Base-by-base conservation (phyloP, 2,329 filamentous ascomycete genomes). In the Phaeosphaeria sp. region DNA sequence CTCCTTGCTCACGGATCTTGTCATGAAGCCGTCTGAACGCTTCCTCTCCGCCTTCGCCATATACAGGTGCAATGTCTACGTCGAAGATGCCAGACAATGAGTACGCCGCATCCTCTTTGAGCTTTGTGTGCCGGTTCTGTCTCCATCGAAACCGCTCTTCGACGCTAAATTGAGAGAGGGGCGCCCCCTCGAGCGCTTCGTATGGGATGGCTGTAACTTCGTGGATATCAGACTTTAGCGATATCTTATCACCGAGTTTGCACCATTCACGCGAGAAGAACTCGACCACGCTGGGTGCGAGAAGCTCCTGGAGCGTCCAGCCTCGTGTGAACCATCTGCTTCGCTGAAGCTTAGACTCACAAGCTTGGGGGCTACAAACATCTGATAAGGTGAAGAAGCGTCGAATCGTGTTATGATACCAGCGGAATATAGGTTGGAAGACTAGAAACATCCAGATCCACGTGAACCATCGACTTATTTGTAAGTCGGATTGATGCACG, bases 21-120 rank as follows among this genome's bases (percentile, higher is more conserved):
- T 58, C 45, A 11, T 56, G 17, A 27, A 67, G 61, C 17, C 61
- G 59, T 22, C 44, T 44, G 30, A 60, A 55, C 20, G 64, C 64
- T 42, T 25, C 54, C 17, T 39, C 50, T 21, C 6, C 15, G n/a
- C 49, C 52, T 39, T 61, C 55, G n/a, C 55, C 51, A 51, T 61
- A 55, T 2, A 3, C 20, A 0, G n/a, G 57, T 3, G 49, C 0
- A 8, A 63, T 13, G 0, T 58, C 21, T 1, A 63, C 53, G 30
- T 55, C 53, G 27, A 65, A 53, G 18, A 67, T 50, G 3, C 56
- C 49, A 8, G 36, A 21, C 1, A 59, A 13, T n/a, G 55, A 56
- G 43, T 59, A 57, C 11, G 53, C 57, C n/a, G 3, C 15, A 21
- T 64, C 58, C 24, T 57, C 53, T n/a, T 17, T 17, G 13, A 45